Evolutionary conservation across 1,139 yeast species (phyloP), one percentile per base, ranked within the genome.

Genomic region (Scheffersomyces titani): DNA sequence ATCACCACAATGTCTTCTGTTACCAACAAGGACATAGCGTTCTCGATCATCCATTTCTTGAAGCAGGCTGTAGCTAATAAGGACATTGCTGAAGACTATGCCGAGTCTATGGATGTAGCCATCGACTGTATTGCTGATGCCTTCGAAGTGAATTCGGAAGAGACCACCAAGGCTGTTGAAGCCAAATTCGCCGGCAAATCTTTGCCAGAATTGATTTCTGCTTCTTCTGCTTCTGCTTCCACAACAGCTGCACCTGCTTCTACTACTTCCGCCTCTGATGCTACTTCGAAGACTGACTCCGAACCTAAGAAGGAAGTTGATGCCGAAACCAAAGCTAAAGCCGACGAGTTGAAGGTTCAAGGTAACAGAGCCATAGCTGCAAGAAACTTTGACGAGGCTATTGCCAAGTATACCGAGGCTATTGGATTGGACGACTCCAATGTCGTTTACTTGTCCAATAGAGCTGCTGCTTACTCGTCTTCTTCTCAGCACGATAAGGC

Each of bases 381-480:
- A 55, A 88, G 82, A 69, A 85, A 92, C 65, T 93, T 83, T 68
- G 78, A 77, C 6, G 80, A 73, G 45, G 98, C 99, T 16, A 81
- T 92, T 59, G 81, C 78, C 24, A 86, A 89, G 64, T 94, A 94
- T 74, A 83, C 97, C 11, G 85, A 84, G 59, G 98, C 99, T n/a
- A 90, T 93, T 53, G 87, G 81, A 49, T 68, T 88, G 21, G 89
- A 89, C 64, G 75, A 84, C 5, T 66, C 77, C n/a, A 86, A 88
- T 59, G 90, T 96, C 1, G 85, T 93, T 19, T 89, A 86, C 67
- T 90, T 77, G 70, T 92, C 98, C 45, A 94, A 94, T 78, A 86
- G 99, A 71, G 98, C 99, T 19, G 99, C 99, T 52, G 99, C 99
- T 5, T 87, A 90, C 73, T 90, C 97, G 19, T 91, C 97, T 7